Conservation (phyloP, 2,329 filamentous ascomycete species). For the Hypoxylon sp. region DNA sequence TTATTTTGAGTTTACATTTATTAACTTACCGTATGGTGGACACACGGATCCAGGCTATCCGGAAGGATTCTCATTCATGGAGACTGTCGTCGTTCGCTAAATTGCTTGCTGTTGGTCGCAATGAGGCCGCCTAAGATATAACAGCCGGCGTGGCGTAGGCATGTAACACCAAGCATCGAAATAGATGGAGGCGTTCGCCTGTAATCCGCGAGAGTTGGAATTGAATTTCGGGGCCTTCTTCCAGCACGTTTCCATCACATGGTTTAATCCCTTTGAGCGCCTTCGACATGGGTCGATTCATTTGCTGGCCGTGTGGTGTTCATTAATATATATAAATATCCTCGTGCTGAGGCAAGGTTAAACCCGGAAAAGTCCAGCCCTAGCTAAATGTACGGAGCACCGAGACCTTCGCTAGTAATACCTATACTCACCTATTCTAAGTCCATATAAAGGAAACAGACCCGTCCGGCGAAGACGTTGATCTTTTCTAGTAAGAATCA, state of each 20-base stretch:
- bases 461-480: neutral
- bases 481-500: neutral
- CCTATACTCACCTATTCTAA: neutral
- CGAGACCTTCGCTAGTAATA: neutral
- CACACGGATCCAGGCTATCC: constrained; percentile 31
- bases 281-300: neutral
- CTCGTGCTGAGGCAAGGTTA: neutral
- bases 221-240: too few species aligned
- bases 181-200: constrained; percentile 9
- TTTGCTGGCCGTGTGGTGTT: neutral
- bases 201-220: neutral
- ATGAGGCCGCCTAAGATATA: neutral
- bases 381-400: neutral
- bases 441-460: neutral
- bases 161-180: constrained; percentile 13
- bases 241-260: neutral
- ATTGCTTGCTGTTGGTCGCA: neutral
- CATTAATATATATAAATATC: constrained; percentile 8
- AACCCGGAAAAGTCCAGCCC: neutral
- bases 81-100: neutral
- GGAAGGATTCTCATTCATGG: constrained; percentile 10
- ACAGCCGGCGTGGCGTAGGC: constrained; percentile 22
- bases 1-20: neutral
- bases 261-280: neutral
- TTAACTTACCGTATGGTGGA: constrained; percentile 5